Conservation (phyloP, 176 grass and related monocot genomes). For the Dactylis glomerata region DNA sequence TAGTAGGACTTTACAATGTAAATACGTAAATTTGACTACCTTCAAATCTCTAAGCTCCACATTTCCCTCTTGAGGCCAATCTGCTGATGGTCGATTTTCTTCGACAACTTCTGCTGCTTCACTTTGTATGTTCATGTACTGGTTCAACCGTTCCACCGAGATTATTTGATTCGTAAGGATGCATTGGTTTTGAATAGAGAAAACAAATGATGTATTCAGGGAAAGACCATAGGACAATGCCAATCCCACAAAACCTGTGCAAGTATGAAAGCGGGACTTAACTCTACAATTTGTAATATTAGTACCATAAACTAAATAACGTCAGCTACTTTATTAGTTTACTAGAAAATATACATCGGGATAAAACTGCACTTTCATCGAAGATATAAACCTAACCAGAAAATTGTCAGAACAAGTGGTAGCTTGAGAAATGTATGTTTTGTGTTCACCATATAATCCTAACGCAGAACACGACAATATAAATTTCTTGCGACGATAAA, state of each 20-base stretch:
- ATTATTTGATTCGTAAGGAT: slow-evolving; percentile 75
- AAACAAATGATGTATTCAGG: slow-evolving; percentile 66
- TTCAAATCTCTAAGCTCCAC: slow-evolving; percentile 77
- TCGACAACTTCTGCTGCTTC: slow-evolving; percentile 70
- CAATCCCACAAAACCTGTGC: slow-evolving; percentile 86
- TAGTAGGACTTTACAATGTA: not conserved
- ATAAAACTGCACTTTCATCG: not conserved
- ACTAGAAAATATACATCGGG: not conserved
- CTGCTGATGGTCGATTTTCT: slow-evolving; percentile 43
- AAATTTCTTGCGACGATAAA: not conserved
- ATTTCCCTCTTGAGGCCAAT: slow-evolving; percentile 74
- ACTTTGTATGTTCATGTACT: slow-evolving; percentile 80
- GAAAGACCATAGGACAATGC: slow-evolving; percentile 93
- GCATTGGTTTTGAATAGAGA: slow-evolving; percentile 82
- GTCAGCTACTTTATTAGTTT: not conserved
- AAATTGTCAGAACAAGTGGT: not conserved
- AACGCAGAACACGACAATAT: not conserved
- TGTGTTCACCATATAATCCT: slow-evolving; percentile 5
- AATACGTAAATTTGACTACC: slow-evolving; percentile 40
- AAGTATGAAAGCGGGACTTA: not conserved
- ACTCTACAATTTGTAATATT: not conserved
- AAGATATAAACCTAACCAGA: not conserved
- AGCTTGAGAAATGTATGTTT: not conserved
- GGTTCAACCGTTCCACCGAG: slow-evolving; percentile 86
- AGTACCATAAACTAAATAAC: not conserved